Evolutionary conservation across 805 yeast species (phyloP).

Genomic region (Starmerella lactis-condensi): DNA sequence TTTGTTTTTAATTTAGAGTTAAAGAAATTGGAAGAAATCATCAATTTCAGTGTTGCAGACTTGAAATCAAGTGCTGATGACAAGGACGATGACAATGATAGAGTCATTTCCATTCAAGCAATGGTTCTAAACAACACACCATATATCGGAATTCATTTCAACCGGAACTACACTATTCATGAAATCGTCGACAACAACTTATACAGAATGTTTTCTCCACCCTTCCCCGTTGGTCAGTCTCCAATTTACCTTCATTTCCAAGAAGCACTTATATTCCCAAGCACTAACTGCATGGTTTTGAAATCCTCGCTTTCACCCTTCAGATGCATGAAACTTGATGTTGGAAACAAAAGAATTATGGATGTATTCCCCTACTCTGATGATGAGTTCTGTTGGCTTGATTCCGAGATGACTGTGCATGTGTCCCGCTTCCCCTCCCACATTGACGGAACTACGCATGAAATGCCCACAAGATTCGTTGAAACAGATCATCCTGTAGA

Average conservation of each 20-base stretch:
- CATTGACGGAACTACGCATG: too few species aligned
- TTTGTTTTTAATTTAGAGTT: too few species aligned
- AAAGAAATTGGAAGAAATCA: too few species aligned
- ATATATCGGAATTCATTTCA: constrained; percentile 11
- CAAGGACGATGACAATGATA: too few species aligned
- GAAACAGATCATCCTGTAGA: background rate
- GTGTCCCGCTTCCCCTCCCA: constrained; percentile 1
- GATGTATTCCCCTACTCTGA: constrained; percentile 6
- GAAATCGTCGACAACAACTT: constrained; percentile 3
- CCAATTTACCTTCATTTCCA: constrained; percentile 5
- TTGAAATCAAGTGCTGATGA: background rate
- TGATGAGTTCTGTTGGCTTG: constrained; percentile 8
- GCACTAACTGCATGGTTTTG: constrained; percentile 6
- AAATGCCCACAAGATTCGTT: too few species aligned
- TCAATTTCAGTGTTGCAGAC: too few species aligned
- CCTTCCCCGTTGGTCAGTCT: constrained; percentile 10
- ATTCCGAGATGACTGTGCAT: constrained; percentile 4
- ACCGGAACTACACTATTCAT: constrained; percentile 12
- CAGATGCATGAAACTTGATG: constrained; percentile 6
- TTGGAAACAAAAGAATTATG: constrained; percentile 1
- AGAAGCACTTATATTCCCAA: constrained; percentile 8
- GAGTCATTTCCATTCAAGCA: constrained; percentile 2
- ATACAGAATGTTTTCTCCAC: constrained; percentile 10
- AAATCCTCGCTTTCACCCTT: constrained; percentile 5
- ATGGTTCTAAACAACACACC: constrained; percentile 20